Percentiles rank a stretch among this genome's conserved stretches.
Conservation (phyloP, 495 filamentous ascomycete genomes). For the Beverwykella pulmonaria region DNA sequence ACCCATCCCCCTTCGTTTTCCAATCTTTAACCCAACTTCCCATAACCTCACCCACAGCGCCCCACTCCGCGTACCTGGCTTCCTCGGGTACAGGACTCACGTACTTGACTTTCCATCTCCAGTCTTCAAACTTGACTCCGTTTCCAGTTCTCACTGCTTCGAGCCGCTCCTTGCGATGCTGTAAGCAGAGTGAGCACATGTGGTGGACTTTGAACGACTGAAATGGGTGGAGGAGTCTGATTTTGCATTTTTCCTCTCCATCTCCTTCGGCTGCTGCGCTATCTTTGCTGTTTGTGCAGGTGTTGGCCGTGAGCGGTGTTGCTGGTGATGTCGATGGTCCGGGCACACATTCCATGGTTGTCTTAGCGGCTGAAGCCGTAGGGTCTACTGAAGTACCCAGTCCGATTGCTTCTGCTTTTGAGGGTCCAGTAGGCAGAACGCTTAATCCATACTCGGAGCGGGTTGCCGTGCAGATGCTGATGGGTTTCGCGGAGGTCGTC, state of each 20-base stretch:
- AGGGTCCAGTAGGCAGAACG: neutral
- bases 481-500: neutral
- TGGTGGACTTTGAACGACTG: constrained; percentile 29
- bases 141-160: constrained; percentile 18
- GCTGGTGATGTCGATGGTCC: neutral
- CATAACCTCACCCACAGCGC: constrained; percentile 36
- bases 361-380: neutral
- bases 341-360: neutral
- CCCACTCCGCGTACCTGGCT: constrained; percentile 8
- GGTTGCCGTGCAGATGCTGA: constrained; percentile 4
- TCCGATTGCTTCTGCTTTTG: neutral
- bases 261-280: neutral
- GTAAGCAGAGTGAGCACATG: constrained; percentile 38
- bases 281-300: neutral
- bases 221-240: constrained; percentile 22
- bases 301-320: neutral
- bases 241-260: neutral
- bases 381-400: neutral
- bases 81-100: constrained; percentile 36
- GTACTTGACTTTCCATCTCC: constrained; percentile 47
- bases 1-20: constrained; percentile 1
- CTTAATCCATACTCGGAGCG: neutral
- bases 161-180: constrained; percentile 26
- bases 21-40: constrained; percentile 30
- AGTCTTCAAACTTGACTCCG: constrained; percentile 41